Base-by-base conservation (phyloP, 805 yeast species). In the Lipomyces sp. region DNA sequence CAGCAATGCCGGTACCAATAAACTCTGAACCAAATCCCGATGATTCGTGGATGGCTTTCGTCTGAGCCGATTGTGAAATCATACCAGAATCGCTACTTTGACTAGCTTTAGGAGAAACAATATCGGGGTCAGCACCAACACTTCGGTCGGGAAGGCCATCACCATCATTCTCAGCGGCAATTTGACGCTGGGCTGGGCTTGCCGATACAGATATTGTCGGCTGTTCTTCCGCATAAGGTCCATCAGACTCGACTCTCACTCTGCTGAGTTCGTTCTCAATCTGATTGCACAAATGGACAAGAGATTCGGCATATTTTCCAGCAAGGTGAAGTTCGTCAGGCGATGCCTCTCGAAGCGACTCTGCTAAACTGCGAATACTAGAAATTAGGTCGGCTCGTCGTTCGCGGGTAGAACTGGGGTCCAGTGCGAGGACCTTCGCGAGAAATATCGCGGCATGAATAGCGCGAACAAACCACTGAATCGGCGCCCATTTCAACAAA, bases 321-420 rank as follows among this genome's bases (percentile, higher is more conserved):
- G 95, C 84, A 29, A 89, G 71, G 69, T 89, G 96, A 35, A 89
- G 71, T 57, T 87, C 95, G 68, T 89, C 96, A 0, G 96, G 96
- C 1, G 95, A 79, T 23, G 95, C 84, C 60, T 86, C 95, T 49
- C 88, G 69, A 34, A 89, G 68, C 0, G 84, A 82, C 14, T 80
- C 74, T 0, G 96, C 91, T 1, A 90, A 83, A 46, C 76, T 75
- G 55, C 82, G 85, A 46, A 89, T 80, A 35, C 82, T 75, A 23
- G 75, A 74, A 14, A 85, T 72, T 14, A 86, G 82, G 51, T 85
- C 91, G 46, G 84, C 61, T 26, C 61, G 61, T 22, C 43, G 66
- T 39, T 38, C 62, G 19, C 26, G 62, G 32, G 14, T 64, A 51
- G 23, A 65, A 11, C 40, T 45, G 4, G 57, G 59, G 4, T 58